Base-by-base conservation (phyloP, 129 eudicot species). In the Dittrichia graveolens region DNA sequence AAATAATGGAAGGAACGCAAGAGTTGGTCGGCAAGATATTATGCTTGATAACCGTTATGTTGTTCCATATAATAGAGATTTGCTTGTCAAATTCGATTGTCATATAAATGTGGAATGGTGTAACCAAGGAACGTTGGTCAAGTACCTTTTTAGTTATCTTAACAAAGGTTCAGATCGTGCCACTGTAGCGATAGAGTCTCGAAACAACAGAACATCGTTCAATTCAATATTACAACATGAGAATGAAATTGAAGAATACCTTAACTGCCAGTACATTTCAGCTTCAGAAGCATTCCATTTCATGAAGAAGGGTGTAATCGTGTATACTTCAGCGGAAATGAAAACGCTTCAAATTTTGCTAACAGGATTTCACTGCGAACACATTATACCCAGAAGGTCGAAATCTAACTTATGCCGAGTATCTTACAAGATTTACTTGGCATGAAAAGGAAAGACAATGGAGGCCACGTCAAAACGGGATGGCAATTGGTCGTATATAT, bases 261-360 rank as follows among this genome's bases (percentile, higher is more conserved):
- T 69, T 4, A 69, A 52, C 4, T 39, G 74, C 2, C 48, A 16
- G n/a, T 69, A 69, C 34, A 14, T 69, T 3, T 69, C 74, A 7
- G 38, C 49, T 0, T 38, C 8, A 4, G 50, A 69, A 34, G n/a
- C 74, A n/a, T 69, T 6, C 61, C 19, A 0, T 65, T 65, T 14
- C 59, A 67, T 5, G 38, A 42, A 18, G 70, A 65, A 44, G 70
- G 38, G 1, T 18, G 8, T 9, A 13, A 47, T 1, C 47, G 13
- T 34, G 46, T 67, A 0, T 50, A 52, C 24, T 68, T 68, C 3
- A 9, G 35, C 2, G 74, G 12, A 3, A 4, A 50, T 37, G 74
- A 52, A 3, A 8, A 53, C 1, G 3, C 7, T 15, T 39, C 2
- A 37, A 14, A 0, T n/a, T 6, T 52, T 37, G 11, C 1, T 0